Conservation (phyloP, 2,329 filamentous ascomycete genomes). For the Fusarium nematophilum region DNA sequence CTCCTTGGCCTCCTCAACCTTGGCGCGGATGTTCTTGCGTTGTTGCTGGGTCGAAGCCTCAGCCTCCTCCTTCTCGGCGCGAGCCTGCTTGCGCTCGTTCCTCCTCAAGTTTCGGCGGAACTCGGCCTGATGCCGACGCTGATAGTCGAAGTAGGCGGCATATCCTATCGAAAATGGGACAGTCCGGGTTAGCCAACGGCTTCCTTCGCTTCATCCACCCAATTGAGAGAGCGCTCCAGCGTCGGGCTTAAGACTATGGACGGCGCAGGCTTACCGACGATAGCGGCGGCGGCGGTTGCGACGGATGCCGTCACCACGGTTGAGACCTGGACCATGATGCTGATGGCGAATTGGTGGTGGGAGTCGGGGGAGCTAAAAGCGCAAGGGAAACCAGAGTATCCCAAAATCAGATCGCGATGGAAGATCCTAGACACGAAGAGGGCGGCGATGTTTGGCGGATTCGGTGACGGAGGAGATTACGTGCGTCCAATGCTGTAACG, state of each 20-base stretch:
- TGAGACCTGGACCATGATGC: conserved; percentile 58
- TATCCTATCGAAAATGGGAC: conserved; percentile 61
- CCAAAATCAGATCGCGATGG: conserved; percentile 22
- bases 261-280: conserved; percentile 62
- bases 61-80: conserved; percentile 78
- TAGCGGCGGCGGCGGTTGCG: conserved; percentile 68
- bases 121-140: conserved; percentile 71
- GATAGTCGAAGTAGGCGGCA: conserved; percentile 75
- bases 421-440: conserved; percentile 14
- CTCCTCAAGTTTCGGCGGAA: conserved; percentile 77
- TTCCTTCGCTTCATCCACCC: not conserved
- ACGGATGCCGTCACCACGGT: conserved; percentile 71
- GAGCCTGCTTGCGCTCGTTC: conserved; percentile 78
- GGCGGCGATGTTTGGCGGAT: conserved; percentile 9
- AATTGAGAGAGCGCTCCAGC: not conserved
- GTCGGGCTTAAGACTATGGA: not conserved
- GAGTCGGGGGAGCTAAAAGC: conserved; percentile 22
- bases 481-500: conserved; percentile 37
- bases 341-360: conserved; percentile 42
- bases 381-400: conserved; percentile 12
- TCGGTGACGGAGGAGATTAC: conserved; percentile 27
- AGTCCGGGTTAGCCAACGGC: conserved; percentile 27
- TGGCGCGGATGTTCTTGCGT: conserved; percentile 78
- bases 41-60: conserved; percentile 73
- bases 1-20: conserved; percentile 84